Conservation (phyloP, 257 asterid genomes). For the Hygrophila difformis region DNA sequence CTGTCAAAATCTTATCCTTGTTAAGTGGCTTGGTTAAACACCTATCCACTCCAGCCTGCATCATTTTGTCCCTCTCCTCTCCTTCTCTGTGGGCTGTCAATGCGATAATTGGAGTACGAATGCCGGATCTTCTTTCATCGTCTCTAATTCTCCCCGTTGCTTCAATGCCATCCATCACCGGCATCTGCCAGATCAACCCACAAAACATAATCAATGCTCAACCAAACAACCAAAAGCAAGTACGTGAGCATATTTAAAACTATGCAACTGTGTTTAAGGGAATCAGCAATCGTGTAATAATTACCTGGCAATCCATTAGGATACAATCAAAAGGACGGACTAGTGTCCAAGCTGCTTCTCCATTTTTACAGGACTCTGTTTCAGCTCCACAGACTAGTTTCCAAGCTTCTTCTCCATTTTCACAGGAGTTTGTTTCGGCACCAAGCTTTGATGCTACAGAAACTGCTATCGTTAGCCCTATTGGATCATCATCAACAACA, state of each 20-base stretch:
- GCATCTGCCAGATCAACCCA: slow-evolving; percentile 38
- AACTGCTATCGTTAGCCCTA: slow-evolving; percentile 30
- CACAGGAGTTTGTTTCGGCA: slow-evolving; percentile 29
- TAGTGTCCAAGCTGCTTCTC: slow-evolving; percentile 38
- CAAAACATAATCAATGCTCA: neutral
- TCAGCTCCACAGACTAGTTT: slow-evolving; percentile 53
- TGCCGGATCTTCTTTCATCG: slow-evolving; percentile 32
- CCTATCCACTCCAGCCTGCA: slow-evolving; percentile 57
- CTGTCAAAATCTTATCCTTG: slow-evolving; percentile 22
- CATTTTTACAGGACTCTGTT: slow-evolving; percentile 30
- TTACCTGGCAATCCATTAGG: slow-evolving; percentile 85
- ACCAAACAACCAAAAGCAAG: no score
- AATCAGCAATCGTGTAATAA: no score
- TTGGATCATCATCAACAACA: slow-evolving; percentile 48
- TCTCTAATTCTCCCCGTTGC: slow-evolving; percentile 55
- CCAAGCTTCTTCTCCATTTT: slow-evolving; percentile 49
- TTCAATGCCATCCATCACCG: slow-evolving; percentile 62
- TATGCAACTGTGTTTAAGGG: no score
- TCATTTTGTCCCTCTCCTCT: slow-evolving; percentile 35
- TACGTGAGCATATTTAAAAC: no score
- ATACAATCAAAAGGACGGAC: slow-evolving; percentile 48
- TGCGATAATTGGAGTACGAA: slow-evolving; percentile 59
- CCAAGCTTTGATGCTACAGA: slow-evolving; percentile 35
- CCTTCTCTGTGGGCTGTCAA: slow-evolving; percentile 44
- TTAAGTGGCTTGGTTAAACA: slow-evolving; percentile 50